These are phyloP conservation scores for Neckera pumila DNA, from an alignment of 225 moss, liverwort and hornwort species.

Conservation along the genomic window DNA sequence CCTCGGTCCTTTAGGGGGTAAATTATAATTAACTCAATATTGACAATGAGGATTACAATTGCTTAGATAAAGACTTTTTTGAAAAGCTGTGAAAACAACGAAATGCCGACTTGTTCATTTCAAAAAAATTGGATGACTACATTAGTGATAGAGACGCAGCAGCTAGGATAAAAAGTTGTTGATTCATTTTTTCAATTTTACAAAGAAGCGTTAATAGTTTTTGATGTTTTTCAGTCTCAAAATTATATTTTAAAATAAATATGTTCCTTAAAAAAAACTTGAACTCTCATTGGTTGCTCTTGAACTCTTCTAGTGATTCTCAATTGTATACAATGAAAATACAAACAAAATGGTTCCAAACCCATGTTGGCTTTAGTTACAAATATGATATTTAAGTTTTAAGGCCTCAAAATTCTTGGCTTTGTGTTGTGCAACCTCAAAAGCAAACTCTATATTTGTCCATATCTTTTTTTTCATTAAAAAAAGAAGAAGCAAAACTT, in stretches of 20 bases:
- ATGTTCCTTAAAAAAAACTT: background rate
- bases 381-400: too few relatives aligned
- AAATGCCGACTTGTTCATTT: background rate
- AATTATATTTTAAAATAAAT: background rate
- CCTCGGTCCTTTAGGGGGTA: too few relatives aligned
- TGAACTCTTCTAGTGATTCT: background rate
- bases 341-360: background rate
- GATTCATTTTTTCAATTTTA: background rate
- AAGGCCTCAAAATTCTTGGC: background rate
- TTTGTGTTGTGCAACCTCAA: background rate
- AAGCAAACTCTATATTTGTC: background rate
- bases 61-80: background rate
- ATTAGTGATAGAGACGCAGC: rapidly evolving
- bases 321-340: background rate
- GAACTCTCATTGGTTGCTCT: background rate
- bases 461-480: background rate
- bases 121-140: rapidly evolving
- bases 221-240: background rate
- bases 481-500: background rate
- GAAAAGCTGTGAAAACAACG: background rate
- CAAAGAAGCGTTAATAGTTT: background rate
- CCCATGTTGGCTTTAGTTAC: background rate
- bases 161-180: background rate
- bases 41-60: rapidly evolving
- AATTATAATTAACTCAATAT: background rate